Base-by-base conservation (phyloP, 352 stramenopile species). In the Bremia lactucae region DNA sequence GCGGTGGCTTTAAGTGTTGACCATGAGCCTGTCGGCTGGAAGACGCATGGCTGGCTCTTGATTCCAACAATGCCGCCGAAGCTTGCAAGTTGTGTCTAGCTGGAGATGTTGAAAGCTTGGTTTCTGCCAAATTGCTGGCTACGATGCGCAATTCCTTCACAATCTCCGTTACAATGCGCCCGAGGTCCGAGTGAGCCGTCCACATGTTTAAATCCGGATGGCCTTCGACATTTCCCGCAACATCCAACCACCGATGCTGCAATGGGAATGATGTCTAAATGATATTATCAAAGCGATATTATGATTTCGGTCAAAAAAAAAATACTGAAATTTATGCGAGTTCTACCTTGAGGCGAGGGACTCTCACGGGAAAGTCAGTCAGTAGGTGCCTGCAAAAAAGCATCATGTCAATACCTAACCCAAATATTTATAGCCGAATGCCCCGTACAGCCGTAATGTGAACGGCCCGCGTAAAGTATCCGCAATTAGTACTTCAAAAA, bases 171-270 rank as follows among this genome's bases (percentile, higher is more conserved):
- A 88, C 72, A 65, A 67, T 91, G n/a, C 79, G 67, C 7, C 79
- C 79, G 23, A 91, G 52, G 46, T 91, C 79, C 43, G 79, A 87
- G 59, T 91, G 79, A 13, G 72, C 75, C 2, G 75, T 87, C 79
- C 79, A 91, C 38, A 80, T 73, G 48, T 70, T 84, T 14, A 91
- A 42, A 41, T 91, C 79, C 11, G 68, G 55, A 44, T 91, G 75
- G 0, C 69, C 62, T 16, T 78, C 61, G 6, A 91, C 79, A 31
- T 79, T 86, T 9, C 78, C 77, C 11, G 59, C 63, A 11, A 68
- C 50, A 55, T 91, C 78, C 6, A 91, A 52, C 70, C 75, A 83
- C 29, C 61, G 68, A 49, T 91, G 75, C 47, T 85, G 73, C 50
- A 91, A 21, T 0, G 73, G 65, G 15, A 86, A 68, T 6, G 78